Evolutionary conservation across 2,329 filamentous ascomycete species (phyloP).

Genomic region (Macrophomina tecta): DNA sequence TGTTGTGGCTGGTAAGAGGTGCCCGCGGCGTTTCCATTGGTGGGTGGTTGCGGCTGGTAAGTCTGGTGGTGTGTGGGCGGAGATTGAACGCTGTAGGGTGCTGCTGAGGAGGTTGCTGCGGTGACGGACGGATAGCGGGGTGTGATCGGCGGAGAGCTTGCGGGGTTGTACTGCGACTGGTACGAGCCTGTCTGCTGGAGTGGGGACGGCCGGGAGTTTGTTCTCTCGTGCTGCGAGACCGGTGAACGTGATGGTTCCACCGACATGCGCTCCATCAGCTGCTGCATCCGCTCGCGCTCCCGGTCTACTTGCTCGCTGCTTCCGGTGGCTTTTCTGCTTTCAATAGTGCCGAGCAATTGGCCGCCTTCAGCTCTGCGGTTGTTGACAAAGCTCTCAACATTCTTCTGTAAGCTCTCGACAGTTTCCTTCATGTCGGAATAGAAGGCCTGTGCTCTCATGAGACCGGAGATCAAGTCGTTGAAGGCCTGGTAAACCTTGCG

Average conservation of each 20-base stretch:
- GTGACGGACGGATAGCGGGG: constrained; percentile 47
- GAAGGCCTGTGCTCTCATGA: constrained; percentile 88
- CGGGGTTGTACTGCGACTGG: constrained; percentile 60
- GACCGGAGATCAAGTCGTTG: constrained; percentile 82
- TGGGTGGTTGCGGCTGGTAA: constrained; percentile 31
- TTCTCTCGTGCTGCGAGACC: constrained; percentile 19
- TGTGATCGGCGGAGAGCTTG: constrained; percentile 54
- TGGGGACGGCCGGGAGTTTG: constrained; percentile 43
- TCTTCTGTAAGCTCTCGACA: constrained; percentile 88
- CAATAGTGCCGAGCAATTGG: constrained; percentile 86
- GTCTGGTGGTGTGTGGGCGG: constrained; percentile 27
- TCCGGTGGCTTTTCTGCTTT: constrained; percentile 72
- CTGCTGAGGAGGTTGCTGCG: constrained; percentile 37
- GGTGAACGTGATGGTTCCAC: constrained; percentile 63
- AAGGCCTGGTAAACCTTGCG: constrained; percentile 93
- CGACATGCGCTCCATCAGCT: constrained; percentile 94
- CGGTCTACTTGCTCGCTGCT: constrained; percentile 70
- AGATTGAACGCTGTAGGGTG: constrained; percentile 35
- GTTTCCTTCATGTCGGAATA: constrained; percentile 96
- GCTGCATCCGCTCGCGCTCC: constrained; percentile 83
- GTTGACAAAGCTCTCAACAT: constrained; percentile 95
- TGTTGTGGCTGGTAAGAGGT: constrained; percentile 21
- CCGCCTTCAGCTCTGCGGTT: constrained; percentile 91
- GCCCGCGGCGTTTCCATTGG: constrained; percentile 2
- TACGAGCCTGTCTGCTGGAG: constrained; percentile 50